Conservation (phyloP, 148 eudicot species). For the Polygonum aviculare region DNA sequence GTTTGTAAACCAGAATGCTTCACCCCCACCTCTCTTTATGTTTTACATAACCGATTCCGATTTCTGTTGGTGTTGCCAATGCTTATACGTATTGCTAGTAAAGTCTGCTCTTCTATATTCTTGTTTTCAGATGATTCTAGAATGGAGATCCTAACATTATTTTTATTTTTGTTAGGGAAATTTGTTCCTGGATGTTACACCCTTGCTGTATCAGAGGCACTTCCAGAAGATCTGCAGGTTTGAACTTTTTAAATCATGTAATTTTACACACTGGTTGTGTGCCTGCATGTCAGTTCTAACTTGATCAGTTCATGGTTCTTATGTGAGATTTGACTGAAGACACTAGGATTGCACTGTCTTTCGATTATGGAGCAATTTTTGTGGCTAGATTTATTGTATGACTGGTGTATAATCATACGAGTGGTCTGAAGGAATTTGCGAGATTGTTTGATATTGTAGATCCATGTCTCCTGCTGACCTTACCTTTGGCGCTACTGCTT, state of each 20-base stretch:
- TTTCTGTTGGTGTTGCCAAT: background rate
- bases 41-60: background rate
- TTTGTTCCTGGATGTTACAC: slow-evolving; percentile 18
- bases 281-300: background rate
- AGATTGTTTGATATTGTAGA: background rate
- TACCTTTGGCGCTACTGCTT: background rate
- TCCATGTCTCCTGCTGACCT: background rate
- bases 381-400: background rate
- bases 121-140: background rate
- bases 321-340: background rate
- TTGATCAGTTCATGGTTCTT: background rate
- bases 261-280: background rate
- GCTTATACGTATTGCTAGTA: background rate
- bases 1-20: background rate
- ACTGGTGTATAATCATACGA: background rate
- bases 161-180: slow-evolving; percentile 11
- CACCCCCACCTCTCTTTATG: background rate
- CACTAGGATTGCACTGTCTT: background rate
- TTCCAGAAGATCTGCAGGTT: slow-evolving; percentile 13
- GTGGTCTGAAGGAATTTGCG: background rate
- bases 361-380: background rate
- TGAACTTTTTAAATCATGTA: slow-evolving; percentile 1
- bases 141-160: background rate
- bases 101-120: background rate
- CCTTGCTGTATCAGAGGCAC: slow-evolving; percentile 16